Percentiles rank a stretch among this genome's conserved stretches.
Evolutionary conservation across 306 rosid genomes (phyloP).

Genomic region (Cajanus cajan): DNA sequence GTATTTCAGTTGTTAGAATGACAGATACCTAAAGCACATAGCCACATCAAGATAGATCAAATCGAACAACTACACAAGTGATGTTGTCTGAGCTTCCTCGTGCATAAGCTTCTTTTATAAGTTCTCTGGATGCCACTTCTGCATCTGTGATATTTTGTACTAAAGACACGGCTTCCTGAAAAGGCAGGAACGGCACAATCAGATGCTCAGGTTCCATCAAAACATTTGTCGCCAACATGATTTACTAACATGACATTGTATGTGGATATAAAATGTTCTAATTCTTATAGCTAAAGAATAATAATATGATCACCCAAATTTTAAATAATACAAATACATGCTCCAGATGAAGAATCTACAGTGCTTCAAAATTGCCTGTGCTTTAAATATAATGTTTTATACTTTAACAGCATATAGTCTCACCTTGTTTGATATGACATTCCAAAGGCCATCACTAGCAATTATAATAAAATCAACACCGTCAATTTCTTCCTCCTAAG

Average conservation of each 20-base stretch:
- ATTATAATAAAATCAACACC: conserved; percentile 77
- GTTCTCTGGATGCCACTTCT: conserved; percentile 75
- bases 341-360: background rate
- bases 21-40: conserved; percentile 24
- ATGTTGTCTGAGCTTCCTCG: conserved; percentile 91
- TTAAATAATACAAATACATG: background rate
- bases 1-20: conserved; percentile 21
- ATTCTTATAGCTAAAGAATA: background rate
- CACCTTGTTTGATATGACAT: conserved; percentile 82
- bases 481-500: conserved; percentile 76
- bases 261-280: background rate
- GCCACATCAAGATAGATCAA: conserved; percentile 53
- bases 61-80: conserved; percentile 83
- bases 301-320: background rate
- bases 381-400: no score
- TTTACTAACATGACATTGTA: background rate
- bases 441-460: conserved; percentile 95
- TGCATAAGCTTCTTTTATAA: conserved; percentile 68
- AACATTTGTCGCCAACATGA: background rate
- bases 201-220: conserved; percentile 17
- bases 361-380: background rate
- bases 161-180: conserved; percentile 79
- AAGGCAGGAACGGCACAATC: conserved; percentile 1
- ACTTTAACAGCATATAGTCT: conserved; percentile 27
- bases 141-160: conserved; percentile 70